Conservation (phyloP, 257 asterid genomes). For the Solanum pimpinellifolium region DNA sequence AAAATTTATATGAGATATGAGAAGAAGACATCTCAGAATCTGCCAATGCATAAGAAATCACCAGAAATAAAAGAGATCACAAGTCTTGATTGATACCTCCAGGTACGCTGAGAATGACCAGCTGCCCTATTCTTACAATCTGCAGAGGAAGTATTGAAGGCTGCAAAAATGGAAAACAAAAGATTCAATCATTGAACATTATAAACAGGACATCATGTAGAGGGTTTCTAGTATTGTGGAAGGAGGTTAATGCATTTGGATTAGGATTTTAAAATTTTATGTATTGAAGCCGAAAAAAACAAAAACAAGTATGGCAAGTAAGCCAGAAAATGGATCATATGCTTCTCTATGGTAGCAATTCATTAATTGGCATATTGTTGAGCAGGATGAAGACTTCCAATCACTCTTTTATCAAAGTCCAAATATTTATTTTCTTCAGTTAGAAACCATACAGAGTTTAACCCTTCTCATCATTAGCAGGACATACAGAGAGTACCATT, state of each 20-base stretch:
- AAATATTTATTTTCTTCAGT: not conserved
- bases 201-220: not conserved
- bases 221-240: not conserved
- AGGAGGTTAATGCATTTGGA: not conserved
- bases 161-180: slow-evolving; percentile 23
- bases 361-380: not conserved
- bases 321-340: not conserved
- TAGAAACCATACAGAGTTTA: not conserved
- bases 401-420: not conserved
- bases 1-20: not conserved
- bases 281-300: not conserved
- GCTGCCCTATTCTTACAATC: slow-evolving; percentile 86
- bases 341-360: not conserved
- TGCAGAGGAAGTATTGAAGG: slow-evolving; percentile 95
- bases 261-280: not conserved
- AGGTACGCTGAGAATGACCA: slow-evolving; percentile 81
- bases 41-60: not conserved
- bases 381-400: not conserved
- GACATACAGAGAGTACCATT: not conserved
- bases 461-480: not conserved
- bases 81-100: slow-evolving; percentile 48
- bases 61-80: not conserved
- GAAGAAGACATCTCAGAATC: not conserved
- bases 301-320: not conserved
- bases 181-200: not conserved